These are phyloP conservation scores for Coemansia sp. DNA, from an alignment of 192 early-diverging fungal genomes.

Conservation along the genomic window DNA sequence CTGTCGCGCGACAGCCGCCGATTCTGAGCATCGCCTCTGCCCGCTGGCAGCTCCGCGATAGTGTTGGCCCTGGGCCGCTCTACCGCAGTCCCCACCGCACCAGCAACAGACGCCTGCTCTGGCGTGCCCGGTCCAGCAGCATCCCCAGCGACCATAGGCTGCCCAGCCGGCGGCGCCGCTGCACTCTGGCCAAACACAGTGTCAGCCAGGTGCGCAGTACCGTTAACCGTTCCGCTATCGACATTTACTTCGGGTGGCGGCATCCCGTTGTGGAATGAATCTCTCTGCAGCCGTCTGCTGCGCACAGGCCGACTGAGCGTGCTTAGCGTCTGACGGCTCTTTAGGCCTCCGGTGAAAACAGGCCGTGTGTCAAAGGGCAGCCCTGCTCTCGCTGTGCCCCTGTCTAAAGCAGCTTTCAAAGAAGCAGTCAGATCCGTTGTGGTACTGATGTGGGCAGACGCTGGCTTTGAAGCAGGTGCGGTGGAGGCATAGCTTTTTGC, in stretches of 20 bases:
- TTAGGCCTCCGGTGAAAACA: slow-evolving; percentile 19
- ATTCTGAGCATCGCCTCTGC: background rate
- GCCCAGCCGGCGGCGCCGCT: too few relatives aligned
- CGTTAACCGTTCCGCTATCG: too few relatives aligned
- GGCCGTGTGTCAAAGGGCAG: slow-evolving; percentile 1
- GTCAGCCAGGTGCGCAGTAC: too few relatives aligned
- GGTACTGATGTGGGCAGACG: too few relatives aligned
- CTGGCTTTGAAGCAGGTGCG: too few relatives aligned
- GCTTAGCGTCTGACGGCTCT: slow-evolving; percentile 16
- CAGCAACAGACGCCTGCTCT: too few relatives aligned
- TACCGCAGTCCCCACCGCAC: background rate
- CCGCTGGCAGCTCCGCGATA: slow-evolving; percentile 5
- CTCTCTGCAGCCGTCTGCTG: slow-evolving; percentile 9
- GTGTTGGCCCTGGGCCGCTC: slow-evolving; percentile 25
- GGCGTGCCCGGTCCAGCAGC: slow-evolving; percentile 1
- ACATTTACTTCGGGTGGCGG: background rate
- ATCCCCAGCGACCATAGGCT: background rate
- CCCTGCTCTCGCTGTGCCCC: background rate
- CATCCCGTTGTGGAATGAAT: slow-evolving; percentile 10
- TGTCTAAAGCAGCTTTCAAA: background rate
- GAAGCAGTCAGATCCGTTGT: too few relatives aligned
- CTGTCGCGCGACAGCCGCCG: slow-evolving; percentile 21
- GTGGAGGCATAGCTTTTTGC: too few relatives aligned
- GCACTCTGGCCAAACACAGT: too few relatives aligned
- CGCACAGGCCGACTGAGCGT: slow-evolving; percentile 28